phyloP scores from a whole-genome alignment of 2,329 filamentous ascomycete species.

The Trichoderma semiorbis region DNA sequence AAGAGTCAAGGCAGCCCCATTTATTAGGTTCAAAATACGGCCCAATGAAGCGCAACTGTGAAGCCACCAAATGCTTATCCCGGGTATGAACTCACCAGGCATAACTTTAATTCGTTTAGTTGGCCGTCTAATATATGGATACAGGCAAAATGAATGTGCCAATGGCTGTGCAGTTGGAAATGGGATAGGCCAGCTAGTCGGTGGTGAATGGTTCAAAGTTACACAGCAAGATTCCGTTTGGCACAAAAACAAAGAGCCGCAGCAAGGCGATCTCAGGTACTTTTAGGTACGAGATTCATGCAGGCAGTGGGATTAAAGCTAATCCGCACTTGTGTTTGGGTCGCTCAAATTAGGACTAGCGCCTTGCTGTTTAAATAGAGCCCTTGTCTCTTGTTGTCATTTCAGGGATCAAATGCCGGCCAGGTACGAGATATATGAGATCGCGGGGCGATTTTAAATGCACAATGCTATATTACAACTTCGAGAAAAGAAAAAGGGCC shows the following conservation, averaged over 20 bases:
- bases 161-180: not conserved
- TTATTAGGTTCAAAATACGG: not conserved
- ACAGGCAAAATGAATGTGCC: not conserved
- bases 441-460: not conserved
- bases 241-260: not conserved
- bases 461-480: not conserved
- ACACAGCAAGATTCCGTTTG: not conserved
- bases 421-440: not conserved
- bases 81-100: constrained; percentile 4
- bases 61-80: not conserved
- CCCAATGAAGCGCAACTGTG: not conserved
- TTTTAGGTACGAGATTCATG: not conserved
- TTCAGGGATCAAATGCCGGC: not conserved
- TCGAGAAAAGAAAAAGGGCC: too few species aligned
- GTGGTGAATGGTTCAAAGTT: not conserved
- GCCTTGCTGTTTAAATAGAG: not conserved
- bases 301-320: not conserved
- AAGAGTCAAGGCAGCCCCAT: not conserved
- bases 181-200: not conserved
- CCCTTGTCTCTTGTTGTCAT: not conserved
- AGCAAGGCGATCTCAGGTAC: not conserved
- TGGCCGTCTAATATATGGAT: not conserved
- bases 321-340: not conserved
- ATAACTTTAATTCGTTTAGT: not conserved
- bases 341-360: not conserved